A percentile compares a stretch with the other conserved stretches of the same genome.
phyloP scores from a whole-genome alignment of 2,329 filamentous ascomycete species.

The Epichloe gansuensis region DNA sequence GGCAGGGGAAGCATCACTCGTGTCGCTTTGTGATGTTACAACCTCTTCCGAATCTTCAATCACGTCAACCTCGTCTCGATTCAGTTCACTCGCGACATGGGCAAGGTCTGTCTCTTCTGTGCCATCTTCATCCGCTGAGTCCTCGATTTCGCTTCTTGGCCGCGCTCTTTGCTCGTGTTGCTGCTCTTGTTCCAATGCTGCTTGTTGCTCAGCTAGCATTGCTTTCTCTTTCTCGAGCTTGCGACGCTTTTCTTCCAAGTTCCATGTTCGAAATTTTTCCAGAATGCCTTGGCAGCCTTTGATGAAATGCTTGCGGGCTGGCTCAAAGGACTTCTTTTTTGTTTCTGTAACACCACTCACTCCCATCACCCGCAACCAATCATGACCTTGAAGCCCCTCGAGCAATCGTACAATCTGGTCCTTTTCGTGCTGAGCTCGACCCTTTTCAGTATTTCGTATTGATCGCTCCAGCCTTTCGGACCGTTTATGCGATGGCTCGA shows the following conservation, averaged over 20 bases:
- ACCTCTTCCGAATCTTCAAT: constrained; percentile 9
- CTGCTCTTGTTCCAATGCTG: constrained; percentile 21
- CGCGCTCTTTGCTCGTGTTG: constrained; percentile 18
- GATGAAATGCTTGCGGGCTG: constrained; percentile 75
- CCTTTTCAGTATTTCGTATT: constrained; percentile 51
- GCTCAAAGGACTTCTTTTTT: constrained; percentile 76
- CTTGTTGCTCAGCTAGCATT: constrained; percentile 5
- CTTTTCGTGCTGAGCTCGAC: constrained; percentile 52
- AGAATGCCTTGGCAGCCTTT: constrained; percentile 69
- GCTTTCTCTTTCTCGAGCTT: constrained; percentile 60
- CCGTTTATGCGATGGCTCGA: constrained; percentile 41
- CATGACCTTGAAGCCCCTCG: constrained; percentile 75
- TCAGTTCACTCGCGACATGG: constrained; percentile 7
- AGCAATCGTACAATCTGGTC: constrained; percentile 54
- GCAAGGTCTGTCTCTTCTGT: constrained; percentile 12
- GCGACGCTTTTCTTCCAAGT: constrained; percentile 73
- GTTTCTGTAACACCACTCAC: constrained; percentile 74
- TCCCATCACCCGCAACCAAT: constrained; percentile 89
- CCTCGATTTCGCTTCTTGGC: constrained; percentile 14
- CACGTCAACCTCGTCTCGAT: constrained; percentile 21
- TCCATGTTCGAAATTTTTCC: constrained; percentile 81
- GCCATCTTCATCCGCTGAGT: constrained; percentile 24
- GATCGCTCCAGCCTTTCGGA: constrained; percentile 48
- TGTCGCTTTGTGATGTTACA: constrained; percentile 42
- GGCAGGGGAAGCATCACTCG: constrained; percentile 34